Conservation (phyloP, 1,139 yeast genomes). For the Saccharomycopsis phalli region DNA sequence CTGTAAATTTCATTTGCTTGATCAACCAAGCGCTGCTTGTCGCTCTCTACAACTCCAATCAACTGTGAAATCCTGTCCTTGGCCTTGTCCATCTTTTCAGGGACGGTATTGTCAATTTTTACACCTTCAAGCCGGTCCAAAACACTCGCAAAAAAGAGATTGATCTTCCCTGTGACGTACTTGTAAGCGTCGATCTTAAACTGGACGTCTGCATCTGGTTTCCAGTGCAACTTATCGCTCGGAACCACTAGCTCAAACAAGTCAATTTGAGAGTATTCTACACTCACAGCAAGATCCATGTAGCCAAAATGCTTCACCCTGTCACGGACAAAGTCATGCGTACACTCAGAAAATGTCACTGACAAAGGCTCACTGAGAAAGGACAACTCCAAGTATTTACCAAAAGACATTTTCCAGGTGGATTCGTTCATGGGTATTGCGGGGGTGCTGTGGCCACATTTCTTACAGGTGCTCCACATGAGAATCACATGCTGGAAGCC, state of each 20-base stretch:
- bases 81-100: slow-evolving; percentile 67
- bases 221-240: slow-evolving; percentile 60
- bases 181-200: slow-evolving; percentile 59
- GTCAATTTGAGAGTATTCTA: slow-evolving; percentile 71
- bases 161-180: slow-evolving; percentile 45
- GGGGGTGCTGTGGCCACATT: slow-evolving; percentile 70
- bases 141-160: slow-evolving; percentile 66
- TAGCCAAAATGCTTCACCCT: slow-evolving; percentile 81
- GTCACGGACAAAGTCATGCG: slow-evolving; percentile 70
- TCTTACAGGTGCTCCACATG: slow-evolving; percentile 89
- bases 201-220: slow-evolving; percentile 60
- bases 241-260: slow-evolving; percentile 77
- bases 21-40: slow-evolving; percentile 37
- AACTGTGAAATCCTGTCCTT: slow-evolving; percentile 49
- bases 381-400: slow-evolving; percentile 79
- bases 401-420: slow-evolving; percentile 86
- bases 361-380: slow-evolving; percentile 53
- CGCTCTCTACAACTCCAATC: slow-evolving; percentile 44
- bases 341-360: slow-evolving; percentile 47
- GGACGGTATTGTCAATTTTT: slow-evolving; percentile 65
- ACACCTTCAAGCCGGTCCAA: slow-evolving; percentile 63
- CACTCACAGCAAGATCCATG: slow-evolving; percentile 67
- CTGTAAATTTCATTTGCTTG: slow-evolving; percentile 47
- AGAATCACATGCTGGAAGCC: slow-evolving; percentile 61
- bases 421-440: slow-evolving; percentile 80